Evolutionary conservation across 2,329 filamentous ascomycete species (phyloP).

Genomic region (Xylariales sp.): DNA sequence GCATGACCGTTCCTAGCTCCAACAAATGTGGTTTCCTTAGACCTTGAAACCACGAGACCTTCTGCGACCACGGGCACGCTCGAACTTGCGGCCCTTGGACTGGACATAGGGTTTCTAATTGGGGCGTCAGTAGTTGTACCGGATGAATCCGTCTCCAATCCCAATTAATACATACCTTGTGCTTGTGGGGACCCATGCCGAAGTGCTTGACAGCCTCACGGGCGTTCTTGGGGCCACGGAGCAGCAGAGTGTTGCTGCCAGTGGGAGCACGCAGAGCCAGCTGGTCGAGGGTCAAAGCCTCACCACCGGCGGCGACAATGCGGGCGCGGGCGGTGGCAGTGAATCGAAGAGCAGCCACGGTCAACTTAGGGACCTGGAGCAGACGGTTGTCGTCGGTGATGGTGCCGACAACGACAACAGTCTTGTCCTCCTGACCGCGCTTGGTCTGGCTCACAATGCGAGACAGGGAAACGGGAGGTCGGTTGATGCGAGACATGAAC

Average conservation of each 20-base stretch:
- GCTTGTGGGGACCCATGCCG: conserved; percentile 93
- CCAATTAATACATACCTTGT: conserved; percentile 68
- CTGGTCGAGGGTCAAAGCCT: conserved; percentile 94
- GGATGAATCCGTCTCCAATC: fast-evolving
- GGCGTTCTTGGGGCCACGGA: conserved; percentile 97
- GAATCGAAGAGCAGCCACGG: conserved; percentile 91
- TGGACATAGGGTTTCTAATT: conserved; percentile 87
- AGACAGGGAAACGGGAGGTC: conserved; percentile 89
- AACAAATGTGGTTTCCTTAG: conserved; percentile 52
- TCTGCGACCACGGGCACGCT: conserved; percentile 97
- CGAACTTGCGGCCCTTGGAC: conserved; percentile 99
- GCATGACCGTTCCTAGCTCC: conserved; percentile 22
- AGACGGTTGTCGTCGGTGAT: conserved; percentile 98
- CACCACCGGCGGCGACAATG: conserved; percentile 89
- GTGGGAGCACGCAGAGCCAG: conserved; percentile 92
- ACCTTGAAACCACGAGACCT: conserved; percentile 99
- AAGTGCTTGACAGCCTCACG: conserved; percentile 99
- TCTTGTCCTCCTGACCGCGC: conserved; percentile 71
- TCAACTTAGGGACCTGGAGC: conserved; percentile 84
- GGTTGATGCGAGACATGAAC: conserved; percentile 98
- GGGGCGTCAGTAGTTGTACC: conserved; percentile 25
- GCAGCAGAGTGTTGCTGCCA: conserved; percentile 92
- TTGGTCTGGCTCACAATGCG: conserved; percentile 72
- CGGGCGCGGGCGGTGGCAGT: conserved; percentile 93
- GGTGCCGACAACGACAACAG: conserved; percentile 88